A percentile compares a stretch with the other conserved stretches of the same genome.
Conservation (phyloP, 495 filamentous ascomycete genomes). For the Tirmania nivea region DNA sequence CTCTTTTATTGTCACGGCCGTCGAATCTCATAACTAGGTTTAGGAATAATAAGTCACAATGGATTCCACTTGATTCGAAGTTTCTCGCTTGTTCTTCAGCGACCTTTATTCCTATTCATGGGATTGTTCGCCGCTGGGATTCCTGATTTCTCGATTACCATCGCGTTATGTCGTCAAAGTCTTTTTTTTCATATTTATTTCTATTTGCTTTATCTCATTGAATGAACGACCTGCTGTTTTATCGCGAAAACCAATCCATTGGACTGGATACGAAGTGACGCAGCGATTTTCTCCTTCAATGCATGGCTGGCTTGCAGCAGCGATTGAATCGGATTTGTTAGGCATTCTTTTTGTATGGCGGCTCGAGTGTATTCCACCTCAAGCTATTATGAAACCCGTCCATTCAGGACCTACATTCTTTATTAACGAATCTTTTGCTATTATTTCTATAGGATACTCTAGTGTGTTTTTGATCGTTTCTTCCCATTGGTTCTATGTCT, state of each 20-base stretch:
- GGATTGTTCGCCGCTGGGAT: conserved; percentile 10
- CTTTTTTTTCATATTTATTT: conserved; percentile 16
- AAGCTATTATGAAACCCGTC: too few relatives aligned
- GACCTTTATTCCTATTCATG: conserved; percentile 7
- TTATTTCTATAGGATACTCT: too few relatives aligned
- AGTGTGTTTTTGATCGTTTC: too few relatives aligned
- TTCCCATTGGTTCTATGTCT: too few relatives aligned
- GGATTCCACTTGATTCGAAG: too few relatives aligned
- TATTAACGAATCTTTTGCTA: too few relatives aligned
- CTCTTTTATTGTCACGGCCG: not conserved
- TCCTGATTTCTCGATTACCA: conserved; percentile 2
- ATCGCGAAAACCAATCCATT: conserved; percentile 7
- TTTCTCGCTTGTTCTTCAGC: not conserved
- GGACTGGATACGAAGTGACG: conserved; percentile 13
- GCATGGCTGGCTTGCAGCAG: not conserved
- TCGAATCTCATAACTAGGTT: too few relatives aligned
- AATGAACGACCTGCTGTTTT: conserved; percentile 8
- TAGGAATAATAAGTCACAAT: too few relatives aligned
- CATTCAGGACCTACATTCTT: too few relatives aligned
- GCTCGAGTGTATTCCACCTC: too few relatives aligned
- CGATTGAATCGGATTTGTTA: too few relatives aligned
- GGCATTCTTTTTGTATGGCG: too few relatives aligned
- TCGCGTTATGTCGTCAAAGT: conserved; percentile 11
- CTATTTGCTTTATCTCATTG: not conserved
- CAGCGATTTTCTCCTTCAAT: conserved; percentile 15